Conservation (phyloP, 202 grass and related monocot genomes). For the Bolboschoenoplectus hybrid region DNA sequence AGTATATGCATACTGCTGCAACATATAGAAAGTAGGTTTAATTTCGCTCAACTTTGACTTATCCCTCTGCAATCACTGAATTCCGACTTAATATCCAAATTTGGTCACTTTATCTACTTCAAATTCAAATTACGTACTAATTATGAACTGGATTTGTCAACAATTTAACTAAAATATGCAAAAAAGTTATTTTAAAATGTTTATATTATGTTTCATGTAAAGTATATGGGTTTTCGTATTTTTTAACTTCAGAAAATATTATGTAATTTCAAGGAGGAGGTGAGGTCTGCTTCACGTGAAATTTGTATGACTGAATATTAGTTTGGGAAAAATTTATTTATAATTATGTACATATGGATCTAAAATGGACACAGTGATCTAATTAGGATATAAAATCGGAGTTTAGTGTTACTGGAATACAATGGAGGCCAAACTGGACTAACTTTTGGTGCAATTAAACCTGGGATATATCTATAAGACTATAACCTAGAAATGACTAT, state of each 20-base stretch:
- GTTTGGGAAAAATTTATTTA: not conserved
- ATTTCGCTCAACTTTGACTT: not conserved
- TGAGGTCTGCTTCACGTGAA: not conserved
- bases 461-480: not conserved
- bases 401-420: not conserved
- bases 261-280: not conserved
- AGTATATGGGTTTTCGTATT: not conserved
- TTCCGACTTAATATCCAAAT: not conserved
- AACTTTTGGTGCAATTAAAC: not conserved
- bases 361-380: not conserved
- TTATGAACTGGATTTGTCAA: not conserved
- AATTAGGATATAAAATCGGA: conserved; percentile 7
- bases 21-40: too few relatives aligned
- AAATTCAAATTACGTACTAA: not conserved
- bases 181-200: not conserved
- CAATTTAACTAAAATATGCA: not conserved
- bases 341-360: not conserved
- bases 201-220: not conserved
- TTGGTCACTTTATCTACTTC: not conserved
- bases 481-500: not conserved
- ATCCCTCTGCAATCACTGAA: not conserved
- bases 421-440: not conserved
- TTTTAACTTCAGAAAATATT: not conserved
- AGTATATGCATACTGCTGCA: not conserved
- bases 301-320: not conserved